Evolutionary conservation across 2,329 filamentous ascomycete genomes (phyloP), one percentile per base, ranked within the genome.

Genomic region (Claviceps maximensis): DNA sequence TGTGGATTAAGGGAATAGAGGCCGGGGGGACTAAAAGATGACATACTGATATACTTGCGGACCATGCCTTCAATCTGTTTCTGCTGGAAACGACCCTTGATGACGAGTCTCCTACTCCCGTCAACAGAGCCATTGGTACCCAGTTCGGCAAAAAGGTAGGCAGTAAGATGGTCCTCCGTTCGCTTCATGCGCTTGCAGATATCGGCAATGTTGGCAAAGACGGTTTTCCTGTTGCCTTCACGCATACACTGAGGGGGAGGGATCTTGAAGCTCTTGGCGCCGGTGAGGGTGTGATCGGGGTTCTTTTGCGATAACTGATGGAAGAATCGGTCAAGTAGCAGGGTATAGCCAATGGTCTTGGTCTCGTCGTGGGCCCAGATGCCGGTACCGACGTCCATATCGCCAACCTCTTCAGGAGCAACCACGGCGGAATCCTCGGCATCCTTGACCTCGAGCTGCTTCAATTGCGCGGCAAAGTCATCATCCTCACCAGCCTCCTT

Each of bases 141-240:
- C 83, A 98, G 80, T 72, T 98, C 93, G 60, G 93, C 90, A 72
- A 98, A 96, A 59, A 98, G 74, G 76, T 96, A 97, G 63, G 91
- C 86, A 51, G 89, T 97, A 60, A 98, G 87, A 75, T 96, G 93
- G 74, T 98, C 93, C 67, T 97, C 91, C 58, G 87, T 90, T 70
- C 93, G 83, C 84, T 98, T 98, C 90, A 98, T 97, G 64, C 91
- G 84, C 80, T 95, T 95, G 80, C 89, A 95, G 65, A 98, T 97
- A 69, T 98, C 93, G 69, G 89, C 83, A 67, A 98, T 93, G 77
- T 98, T 98, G 77, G 91, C 93, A 66, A 98, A 98, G 66, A 98
- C 95, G 58, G 93, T 98, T 84, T 95, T 95, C 82, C 95, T 94
- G 83, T 98, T 98, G 70, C 93, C 93, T 89, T 98, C 93, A 75